Evolutionary conservation across 2,329 filamentous ascomycete genomes (phyloP).

Genomic region (Tolypocladium sp.): DNA sequence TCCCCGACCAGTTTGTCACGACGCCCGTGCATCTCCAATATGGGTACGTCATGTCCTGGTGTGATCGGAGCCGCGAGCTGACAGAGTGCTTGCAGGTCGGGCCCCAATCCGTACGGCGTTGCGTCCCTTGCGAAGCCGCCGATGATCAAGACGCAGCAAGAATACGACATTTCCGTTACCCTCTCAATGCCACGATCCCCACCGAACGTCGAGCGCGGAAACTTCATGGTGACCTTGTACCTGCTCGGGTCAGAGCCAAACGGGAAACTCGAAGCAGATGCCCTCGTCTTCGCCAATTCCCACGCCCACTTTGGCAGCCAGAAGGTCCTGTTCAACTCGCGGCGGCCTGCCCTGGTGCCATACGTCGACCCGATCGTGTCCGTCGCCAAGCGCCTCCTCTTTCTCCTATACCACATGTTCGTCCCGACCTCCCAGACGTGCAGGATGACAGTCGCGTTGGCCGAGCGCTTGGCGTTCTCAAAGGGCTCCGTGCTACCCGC

Average conservation of each 20-base stretch:
- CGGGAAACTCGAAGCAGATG: slow-evolving; percentile 12
- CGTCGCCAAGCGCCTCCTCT: slow-evolving; percentile 47
- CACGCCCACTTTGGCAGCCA: slow-evolving; percentile 25
- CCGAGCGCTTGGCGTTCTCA: slow-evolving; percentile 61
- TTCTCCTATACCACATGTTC: slow-evolving; percentile 61
- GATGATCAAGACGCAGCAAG: slow-evolving; percentile 62
- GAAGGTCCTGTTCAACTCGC: slow-evolving; percentile 49
- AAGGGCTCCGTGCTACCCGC: slow-evolving; percentile 29
- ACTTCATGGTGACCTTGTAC: slow-evolving; percentile 86
- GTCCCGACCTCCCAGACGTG: slow-evolving; percentile 56
- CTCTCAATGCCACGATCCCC: slow-evolving; percentile 72
- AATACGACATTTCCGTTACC: slow-evolving; percentile 74
- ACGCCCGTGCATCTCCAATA: slow-evolving; percentile 49
- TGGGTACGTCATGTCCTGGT: slow-evolving; percentile 31
- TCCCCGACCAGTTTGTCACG: slow-evolving; percentile 44
- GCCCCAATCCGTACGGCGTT: slow-evolving; percentile 43
- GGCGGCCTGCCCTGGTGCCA: slow-evolving; percentile 69
- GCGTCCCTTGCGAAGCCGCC: slow-evolving; percentile 35
- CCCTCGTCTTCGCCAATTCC: slow-evolving; percentile 18
- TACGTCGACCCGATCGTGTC: slow-evolving; percentile 67
- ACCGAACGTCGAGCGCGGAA: slow-evolving; percentile 67
- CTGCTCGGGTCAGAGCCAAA: slow-evolving; percentile 43
- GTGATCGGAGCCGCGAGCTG: slow-evolving; percentile 2
- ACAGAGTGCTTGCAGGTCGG: slow-evolving; percentile 26
- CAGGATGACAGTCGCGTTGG: slow-evolving; percentile 57